Evolutionary conservation across 1,139 yeast genomes (phyloP), one percentile per base, ranked within the genome.

Genomic region (Kodamaea derodonti): DNA sequence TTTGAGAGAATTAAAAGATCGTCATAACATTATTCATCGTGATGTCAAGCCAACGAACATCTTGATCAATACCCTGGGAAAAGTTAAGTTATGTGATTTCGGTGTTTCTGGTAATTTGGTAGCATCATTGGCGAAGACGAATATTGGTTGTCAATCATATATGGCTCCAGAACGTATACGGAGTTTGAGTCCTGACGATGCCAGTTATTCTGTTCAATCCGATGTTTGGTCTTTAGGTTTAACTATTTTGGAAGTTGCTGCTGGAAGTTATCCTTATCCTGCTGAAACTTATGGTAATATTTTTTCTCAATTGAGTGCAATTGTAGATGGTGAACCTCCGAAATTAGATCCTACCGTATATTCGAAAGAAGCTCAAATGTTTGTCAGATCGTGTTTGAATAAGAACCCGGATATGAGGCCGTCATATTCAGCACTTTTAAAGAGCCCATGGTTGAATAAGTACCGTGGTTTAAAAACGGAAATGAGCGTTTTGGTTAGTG

Each of bases 141-240:
- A 92, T 52, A 90, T 92, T 49, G 99, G 99, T 5, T 94, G 98
- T 59, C 98, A 92, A 61, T 85, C 95, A 4, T 92, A 92, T 61
- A 94, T 94, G 98, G 97, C 98, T 0, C 99, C 99, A 1, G 99
- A 92, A 58, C 75, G 99, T 53, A 94, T 92, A 51, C 81, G 84
- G 58, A 54, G 65, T 2, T 42, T 60, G 32, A 65, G 51, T 31
- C 74, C 74, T 3, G 90, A 84, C 53, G 92, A 79, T 46, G 72
- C 78, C 14, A 80, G 95, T 0, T 92, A 92, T 60, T 82, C 97
- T 1, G 96, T 88, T 10, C 97, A 92, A 55, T 83, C 95, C 9
- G 99, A 94, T 60, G 79, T 92, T 41, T 92, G 99, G 98, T 87
- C 97, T 0, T 63, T 92, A 29, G 99, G 98, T 1, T 69, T 92